Base-by-base conservation (phyloP, 1,284 basidiomycete species). In the Calocybe gambosa region DNA sequence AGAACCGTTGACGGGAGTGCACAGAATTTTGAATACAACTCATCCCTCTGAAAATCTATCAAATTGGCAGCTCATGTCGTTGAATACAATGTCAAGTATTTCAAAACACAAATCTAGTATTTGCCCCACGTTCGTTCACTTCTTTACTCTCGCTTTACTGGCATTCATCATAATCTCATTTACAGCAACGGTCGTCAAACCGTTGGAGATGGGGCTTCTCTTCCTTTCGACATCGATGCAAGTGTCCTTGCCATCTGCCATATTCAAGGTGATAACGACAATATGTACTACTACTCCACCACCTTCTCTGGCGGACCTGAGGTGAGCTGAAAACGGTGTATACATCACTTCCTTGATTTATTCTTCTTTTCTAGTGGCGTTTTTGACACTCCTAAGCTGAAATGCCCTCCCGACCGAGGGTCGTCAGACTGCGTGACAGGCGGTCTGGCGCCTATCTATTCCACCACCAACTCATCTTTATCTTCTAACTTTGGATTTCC, bases 391-490 rank as follows among this genome's bases (percentile, higher is more conserved):
- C 85, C 87, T 61, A 81, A 74, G 61, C 69, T 69, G 57, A 90
- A 90, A 90, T 90, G 88, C 88, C 87, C 87, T 86, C 87, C 86
- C 61, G 83, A 87, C 62, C 63, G 88, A 83, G 88, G 87, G 87
- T 90, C 87, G 86, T 82, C 79, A 76, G 80, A 77, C 77, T 84
- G 86, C 80, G 87, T 90, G 87, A 90, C 83, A 90, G 87, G 78
- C 85, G 76, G 79, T 73, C 77, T 77, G 80, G 77, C 85, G 88
- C 71, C 76, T 62, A 67, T 65, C 53, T 68, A 73, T 57, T 68
- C 73, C 63, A 65, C 66, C 51, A 57, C 64, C 55, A 68, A 66
- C 36, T 43, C 34, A 46, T 62, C 68, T 60, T 70, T 73, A 52
- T 62, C 73, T 60, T 66, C 65, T 44, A 34, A 53, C 43, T 39